Evolutionary conservation across 2,329 filamentous ascomycete genomes (phyloP).

Genomic region (Fonsecaea pugnacius): DNA sequence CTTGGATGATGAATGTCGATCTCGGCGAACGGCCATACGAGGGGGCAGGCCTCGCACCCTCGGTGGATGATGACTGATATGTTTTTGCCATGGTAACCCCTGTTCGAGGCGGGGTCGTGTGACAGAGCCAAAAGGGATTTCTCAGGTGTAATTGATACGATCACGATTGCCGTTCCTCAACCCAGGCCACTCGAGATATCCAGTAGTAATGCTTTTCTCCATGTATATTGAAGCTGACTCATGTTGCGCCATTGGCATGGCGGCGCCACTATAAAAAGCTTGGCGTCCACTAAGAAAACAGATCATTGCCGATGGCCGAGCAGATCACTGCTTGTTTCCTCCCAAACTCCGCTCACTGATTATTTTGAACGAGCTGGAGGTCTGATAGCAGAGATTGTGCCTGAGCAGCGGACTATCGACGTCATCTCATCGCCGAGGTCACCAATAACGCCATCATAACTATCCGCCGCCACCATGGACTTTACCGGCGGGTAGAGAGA

Average conservation of each 20-base stretch:
- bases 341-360: background rate
- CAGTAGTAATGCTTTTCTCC: background rate
- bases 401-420: background rate
- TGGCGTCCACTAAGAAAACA: background rate
- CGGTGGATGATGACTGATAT: background rate
- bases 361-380: background rate
- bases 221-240: background rate
- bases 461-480: background rate
- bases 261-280: background rate
- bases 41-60: background rate
- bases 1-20: background rate
- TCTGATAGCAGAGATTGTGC: background rate
- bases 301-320: constrained; percentile 12
- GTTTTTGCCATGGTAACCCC: too few species aligned
- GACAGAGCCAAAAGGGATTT: background rate
- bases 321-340: constrained; percentile 14
- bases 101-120: background rate
- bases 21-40: background rate
- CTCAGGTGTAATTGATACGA: background rate
- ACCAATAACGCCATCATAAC: background rate
- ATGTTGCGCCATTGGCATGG: background rate
- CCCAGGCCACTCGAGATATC: background rate
- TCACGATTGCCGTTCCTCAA: background rate
- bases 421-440: background rate
- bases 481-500: background rate